Evolutionary conservation across 768 basidiomycete species (phyloP), one percentile per base, ranked within the genome.

Genomic region (Tricholoma saponaceum): DNA sequence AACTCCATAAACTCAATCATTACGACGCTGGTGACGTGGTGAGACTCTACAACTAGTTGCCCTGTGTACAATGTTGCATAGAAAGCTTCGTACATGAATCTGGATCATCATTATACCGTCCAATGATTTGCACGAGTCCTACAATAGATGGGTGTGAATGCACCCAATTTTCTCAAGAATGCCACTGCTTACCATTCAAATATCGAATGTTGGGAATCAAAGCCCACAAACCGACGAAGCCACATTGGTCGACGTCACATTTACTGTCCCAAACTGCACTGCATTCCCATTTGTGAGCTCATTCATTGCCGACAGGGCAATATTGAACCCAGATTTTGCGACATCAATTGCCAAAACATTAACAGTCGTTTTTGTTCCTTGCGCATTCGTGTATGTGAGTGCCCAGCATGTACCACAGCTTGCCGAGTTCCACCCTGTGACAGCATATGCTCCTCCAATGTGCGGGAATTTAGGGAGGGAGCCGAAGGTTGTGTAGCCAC

Each of bases 341-440:
- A 76, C 71, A 62, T 87, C 83, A 22, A 89, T 71, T 1, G 79
- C 85, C 1, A 80, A 67, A 10, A 86, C 65, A 39, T 74, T 77
- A 67, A 85, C 73, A 54, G 65, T 77, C 56, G 58, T 75, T 20
- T 63, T 64, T 1, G 55, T 61, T 3, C 73, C 73, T 5, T 59
- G 49, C 4, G 54, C 25, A 52, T 70, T 68, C 35, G 74, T 73
- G 68, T 77, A 86, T 5, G 79, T 77, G 60, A 87, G 65, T 57
- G 74, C 55, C 84, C 84, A 88, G 69, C 87, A 88, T 23, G 78
- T 76, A 1, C 83, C 84, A 62, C 86, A 88, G 44, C 73, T 70
- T 1, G 67, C 58, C 1, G 83, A 85, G 65, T 82, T 75, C 69
- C 71, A 86, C 25, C 77, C 79, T 5, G 67, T 68, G 56, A 87